phyloP scores from a whole-genome alignment of 805 yeast species.

The Ogataea ramenticola region DNA sequence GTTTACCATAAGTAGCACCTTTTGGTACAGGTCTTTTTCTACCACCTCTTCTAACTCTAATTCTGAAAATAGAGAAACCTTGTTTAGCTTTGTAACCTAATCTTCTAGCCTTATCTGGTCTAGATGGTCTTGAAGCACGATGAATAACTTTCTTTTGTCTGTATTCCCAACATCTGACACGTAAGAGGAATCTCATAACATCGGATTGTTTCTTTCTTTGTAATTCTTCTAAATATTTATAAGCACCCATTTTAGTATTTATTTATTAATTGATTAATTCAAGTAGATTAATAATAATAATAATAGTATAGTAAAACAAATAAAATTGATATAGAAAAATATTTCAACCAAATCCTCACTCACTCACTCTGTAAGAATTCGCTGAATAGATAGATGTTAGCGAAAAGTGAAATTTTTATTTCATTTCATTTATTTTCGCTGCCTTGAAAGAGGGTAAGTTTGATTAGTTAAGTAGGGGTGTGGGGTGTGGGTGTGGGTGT shows the following conservation, averaged over 20 bases:
- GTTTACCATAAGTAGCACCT: conserved; percentile 99
- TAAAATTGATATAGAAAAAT: no score
- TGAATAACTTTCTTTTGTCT: conserved; percentile 98
- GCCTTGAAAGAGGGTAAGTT: no score
- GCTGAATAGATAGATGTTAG: no score
- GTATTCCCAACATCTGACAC: conserved; percentile 99
- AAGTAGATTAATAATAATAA: not conserved
- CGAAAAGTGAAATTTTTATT: no score
- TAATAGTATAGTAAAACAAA: not conserved
- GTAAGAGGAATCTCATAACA: conserved; percentile 95
- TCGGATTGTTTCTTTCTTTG: conserved; percentile 99
- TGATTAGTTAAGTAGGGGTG: no score
- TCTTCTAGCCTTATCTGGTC: conserved; percentile 99
- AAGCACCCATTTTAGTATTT: conserved; percentile 83
- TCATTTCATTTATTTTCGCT: no score
- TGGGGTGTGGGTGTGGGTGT: no score
- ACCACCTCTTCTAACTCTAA: conserved; percentile 99
- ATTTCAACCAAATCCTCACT: no score
- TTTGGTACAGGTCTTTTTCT: conserved; percentile 99
- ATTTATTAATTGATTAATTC: no score
- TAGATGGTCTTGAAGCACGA: conserved; percentile 97
- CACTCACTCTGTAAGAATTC: no score
- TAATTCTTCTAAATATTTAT: conserved; percentile 98
- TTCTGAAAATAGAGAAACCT: conserved; percentile 97
- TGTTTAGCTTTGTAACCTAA: conserved; percentile 99